Conservation (phyloP, 805 yeast genomes). For the Wickerhamiella sergipiensis region DNA sequence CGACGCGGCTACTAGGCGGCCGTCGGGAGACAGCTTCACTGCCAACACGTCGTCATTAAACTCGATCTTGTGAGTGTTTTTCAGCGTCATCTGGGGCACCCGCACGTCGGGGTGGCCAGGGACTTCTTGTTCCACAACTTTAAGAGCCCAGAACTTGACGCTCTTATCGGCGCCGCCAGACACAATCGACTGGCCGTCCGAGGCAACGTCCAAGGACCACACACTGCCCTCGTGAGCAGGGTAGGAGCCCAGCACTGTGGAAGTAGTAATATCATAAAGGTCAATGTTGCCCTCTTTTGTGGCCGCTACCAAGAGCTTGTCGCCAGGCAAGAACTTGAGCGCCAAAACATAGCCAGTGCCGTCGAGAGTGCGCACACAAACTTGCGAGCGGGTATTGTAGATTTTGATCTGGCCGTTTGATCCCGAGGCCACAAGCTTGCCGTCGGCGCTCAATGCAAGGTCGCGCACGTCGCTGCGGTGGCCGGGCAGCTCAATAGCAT, state of each 20-base stretch:
- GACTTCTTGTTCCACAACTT: constrained; percentile 46
- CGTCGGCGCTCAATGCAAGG: constrained; percentile 68
- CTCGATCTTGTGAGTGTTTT: constrained; percentile 72
- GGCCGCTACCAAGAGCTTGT: constrained; percentile 72
- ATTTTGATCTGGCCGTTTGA: constrained; percentile 80
- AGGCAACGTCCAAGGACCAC: constrained; percentile 80
- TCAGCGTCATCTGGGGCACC: constrained; percentile 41
- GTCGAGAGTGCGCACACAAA: constrained; percentile 75
- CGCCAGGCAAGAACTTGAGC: constrained; percentile 80
- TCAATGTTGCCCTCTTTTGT: constrained; percentile 78
- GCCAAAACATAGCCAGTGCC: constrained; percentile 71
- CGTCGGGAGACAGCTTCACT: constrained; percentile 69
- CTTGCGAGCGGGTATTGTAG: constrained; percentile 65
- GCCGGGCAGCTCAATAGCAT: constrained; percentile 61
- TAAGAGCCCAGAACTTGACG: constrained; percentile 80
- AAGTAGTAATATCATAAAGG: constrained; percentile 73
- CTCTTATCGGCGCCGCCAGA: constrained; percentile 92
- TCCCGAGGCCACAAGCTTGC: constrained; percentile 71
- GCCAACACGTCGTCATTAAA: constrained; percentile 73
- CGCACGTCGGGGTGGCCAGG: constrained; percentile 47
- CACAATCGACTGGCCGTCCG: constrained; percentile 71
- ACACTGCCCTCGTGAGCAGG: constrained; percentile 72
- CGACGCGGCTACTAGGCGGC: constrained; percentile 66
- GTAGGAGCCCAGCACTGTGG: constrained; percentile 54
- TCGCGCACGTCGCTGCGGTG: constrained; percentile 85